These are phyloP conservation scores for Cladophialophora psammophila DNA, from an alignment of 2,329 filamentous ascomycete genomes.

Conservation along the genomic window DNA sequence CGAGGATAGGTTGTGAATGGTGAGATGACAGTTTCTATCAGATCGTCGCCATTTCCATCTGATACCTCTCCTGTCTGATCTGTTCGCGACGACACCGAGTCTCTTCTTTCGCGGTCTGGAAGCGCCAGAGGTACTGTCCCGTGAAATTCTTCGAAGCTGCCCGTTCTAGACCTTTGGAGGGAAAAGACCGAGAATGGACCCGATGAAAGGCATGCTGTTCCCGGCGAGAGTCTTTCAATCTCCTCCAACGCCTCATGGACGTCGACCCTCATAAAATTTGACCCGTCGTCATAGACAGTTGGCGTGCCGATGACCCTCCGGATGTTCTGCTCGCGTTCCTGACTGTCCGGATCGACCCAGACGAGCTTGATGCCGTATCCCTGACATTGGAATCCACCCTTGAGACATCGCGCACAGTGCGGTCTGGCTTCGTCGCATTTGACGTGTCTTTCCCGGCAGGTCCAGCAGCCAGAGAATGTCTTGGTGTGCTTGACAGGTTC, in stretches of 20 bases:
- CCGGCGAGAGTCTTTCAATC: constrained; percentile 25
- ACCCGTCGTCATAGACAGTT: constrained; percentile 30
- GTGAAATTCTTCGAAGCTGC: neutral
- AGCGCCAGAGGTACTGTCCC: neutral
- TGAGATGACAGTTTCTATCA: constrained; percentile 27
- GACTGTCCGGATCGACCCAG: constrained; percentile 34
- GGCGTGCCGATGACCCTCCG: constrained; percentile 31
- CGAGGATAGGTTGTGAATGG: constrained; percentile 11
- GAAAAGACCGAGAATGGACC: constrained; percentile 35
- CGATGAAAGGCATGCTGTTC: constrained; percentile 10
- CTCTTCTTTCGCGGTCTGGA: neutral
- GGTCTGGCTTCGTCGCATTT: constrained; percentile 44
- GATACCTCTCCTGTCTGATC: neutral
- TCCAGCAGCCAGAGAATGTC: constrained; percentile 37
- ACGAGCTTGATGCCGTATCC: constrained; percentile 41
- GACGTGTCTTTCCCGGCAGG: constrained; percentile 36
- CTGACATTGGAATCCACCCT: constrained; percentile 43
- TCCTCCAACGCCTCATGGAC: constrained; percentile 30
- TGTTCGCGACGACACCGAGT: neutral
- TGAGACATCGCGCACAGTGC: constrained; percentile 41
- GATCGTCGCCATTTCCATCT: constrained; percentile 17
- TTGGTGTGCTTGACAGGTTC: constrained; percentile 37
- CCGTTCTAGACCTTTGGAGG: neutral
- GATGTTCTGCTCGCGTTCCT: constrained; percentile 36
- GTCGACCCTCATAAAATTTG: constrained; percentile 29